phyloP scores from a whole-genome alignment of 345 rosid species.

The Pistacia vera region DNA sequence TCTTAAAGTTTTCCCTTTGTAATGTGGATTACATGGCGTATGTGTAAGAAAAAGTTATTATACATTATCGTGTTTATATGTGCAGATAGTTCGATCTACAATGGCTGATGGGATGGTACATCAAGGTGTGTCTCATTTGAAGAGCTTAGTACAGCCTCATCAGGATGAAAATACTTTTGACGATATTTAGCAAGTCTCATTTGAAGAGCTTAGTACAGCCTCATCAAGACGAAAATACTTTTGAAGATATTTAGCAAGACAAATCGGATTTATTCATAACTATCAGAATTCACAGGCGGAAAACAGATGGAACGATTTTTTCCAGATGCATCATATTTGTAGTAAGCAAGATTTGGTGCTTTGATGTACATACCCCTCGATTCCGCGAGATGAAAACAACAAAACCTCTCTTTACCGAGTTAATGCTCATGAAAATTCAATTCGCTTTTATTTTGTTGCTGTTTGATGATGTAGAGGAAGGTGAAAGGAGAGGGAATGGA shows the following conservation, averaged over 20 bases:
- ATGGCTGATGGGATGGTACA: constrained; percentile 62
- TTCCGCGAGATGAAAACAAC: background rate
- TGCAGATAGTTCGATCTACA: constrained; percentile 63
- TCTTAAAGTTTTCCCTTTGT: background rate
- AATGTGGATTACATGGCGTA: background rate
- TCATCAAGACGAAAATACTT: constrained; percentile 41
- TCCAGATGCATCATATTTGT: background rate
- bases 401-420: background rate
- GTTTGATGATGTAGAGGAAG: background rate
- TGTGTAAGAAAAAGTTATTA: background rate
- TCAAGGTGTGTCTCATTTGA: constrained; percentile 30
- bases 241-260: constrained; percentile 37
- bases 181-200: constrained; percentile 37
- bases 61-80: background rate
- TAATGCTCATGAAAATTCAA: background rate
- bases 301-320: background rate
- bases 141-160: constrained; percentile 33
- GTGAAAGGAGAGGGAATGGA: background rate
- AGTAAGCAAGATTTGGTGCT: no score
- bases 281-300: background rate
- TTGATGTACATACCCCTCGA: no score
- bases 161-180: constrained; percentile 48
- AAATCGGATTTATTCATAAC: no score
- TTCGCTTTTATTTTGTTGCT: background rate
- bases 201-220: constrained; percentile 35